phyloP scores from a whole-genome alignment of 2,329 filamentous ascomycete species.

The Colletotrichum falcatum region DNA sequence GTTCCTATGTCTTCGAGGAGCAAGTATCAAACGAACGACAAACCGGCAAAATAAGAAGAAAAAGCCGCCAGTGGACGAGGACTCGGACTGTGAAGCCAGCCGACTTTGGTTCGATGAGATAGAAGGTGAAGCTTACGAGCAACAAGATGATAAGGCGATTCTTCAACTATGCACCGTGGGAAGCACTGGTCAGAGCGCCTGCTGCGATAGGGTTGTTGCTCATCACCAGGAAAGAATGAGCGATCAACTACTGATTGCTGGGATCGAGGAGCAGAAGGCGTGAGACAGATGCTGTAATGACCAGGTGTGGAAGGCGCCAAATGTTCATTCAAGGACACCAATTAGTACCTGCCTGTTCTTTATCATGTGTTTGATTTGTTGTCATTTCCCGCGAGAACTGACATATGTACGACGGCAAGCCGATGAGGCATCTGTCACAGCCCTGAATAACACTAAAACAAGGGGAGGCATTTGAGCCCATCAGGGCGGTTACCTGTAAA shows the following conservation, averaged over 20 bases:
- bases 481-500: background rate
- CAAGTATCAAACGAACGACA: background rate
- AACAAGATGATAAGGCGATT: too few relatives aligned
- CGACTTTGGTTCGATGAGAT: background rate
- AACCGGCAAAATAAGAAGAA: background rate
- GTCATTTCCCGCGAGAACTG: too few relatives aligned
- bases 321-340: background rate
- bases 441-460: background rate
- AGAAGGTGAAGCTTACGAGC: background rate
- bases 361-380: background rate
- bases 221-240: background rate
- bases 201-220: background rate
- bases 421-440: background rate
- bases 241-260: fast-evolving
- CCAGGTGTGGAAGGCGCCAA: background rate
- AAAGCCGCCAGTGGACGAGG: background rate
- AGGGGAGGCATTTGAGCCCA: background rate
- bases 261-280: background rate
- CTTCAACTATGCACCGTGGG: too few relatives aligned
- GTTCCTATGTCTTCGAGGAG: background rate
- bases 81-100: background rate
- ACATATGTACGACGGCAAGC: background rate
- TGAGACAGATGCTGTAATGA: background rate
- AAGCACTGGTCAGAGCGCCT: background rate
- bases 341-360: background rate